These are phyloP conservation scores for Stagonosporopsis chrysanthemi DNA, from an alignment of 2,329 filamentous ascomycete genomes.

Conservation along the genomic window DNA sequence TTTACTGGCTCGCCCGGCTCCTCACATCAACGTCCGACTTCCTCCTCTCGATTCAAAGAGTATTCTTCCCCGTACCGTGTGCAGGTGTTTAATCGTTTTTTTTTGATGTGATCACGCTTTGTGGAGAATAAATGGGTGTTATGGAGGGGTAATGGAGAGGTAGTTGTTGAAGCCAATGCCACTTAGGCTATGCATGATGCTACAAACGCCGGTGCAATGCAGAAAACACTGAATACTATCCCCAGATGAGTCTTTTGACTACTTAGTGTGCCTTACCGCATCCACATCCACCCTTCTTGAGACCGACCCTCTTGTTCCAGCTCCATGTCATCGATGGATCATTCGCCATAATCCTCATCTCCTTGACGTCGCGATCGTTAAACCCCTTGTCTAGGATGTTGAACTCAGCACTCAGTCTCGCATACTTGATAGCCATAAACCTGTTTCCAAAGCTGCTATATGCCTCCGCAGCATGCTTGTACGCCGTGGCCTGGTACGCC, in stretches of 20 bases:
- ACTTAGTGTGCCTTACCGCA: constrained; percentile 33
- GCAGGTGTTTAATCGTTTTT: too few species aligned
- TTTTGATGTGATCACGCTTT: too few species aligned
- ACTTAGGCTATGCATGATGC: neutral
- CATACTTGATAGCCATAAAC: constrained; percentile 43
- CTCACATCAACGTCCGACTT: too few species aligned
- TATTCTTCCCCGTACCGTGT: too few species aligned
- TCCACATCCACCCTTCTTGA: constrained; percentile 26
- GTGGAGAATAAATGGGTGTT: too few species aligned
- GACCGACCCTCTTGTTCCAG: constrained; percentile 43
- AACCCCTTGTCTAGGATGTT: constrained; percentile 44
- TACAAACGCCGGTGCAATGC: constrained; percentile 4
- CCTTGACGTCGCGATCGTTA: constrained; percentile 32
- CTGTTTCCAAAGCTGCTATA: constrained; percentile 47
- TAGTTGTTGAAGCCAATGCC: neutral
- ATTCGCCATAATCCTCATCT: constrained; percentile 39
- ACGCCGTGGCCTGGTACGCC: constrained; percentile 48
- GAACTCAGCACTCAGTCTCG: constrained; percentile 36
- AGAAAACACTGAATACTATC: neutral
- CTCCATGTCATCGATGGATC: constrained; percentile 43
- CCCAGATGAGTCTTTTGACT: too few species aligned
- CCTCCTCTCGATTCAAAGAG: too few species aligned
- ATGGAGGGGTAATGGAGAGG: neutral
- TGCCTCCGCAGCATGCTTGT: constrained; percentile 50
- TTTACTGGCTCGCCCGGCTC: too few species aligned